Base-by-base conservation (phyloP, 2,329 filamentous ascomycete genomes). In the Ampelomyces quisqualis region DNA sequence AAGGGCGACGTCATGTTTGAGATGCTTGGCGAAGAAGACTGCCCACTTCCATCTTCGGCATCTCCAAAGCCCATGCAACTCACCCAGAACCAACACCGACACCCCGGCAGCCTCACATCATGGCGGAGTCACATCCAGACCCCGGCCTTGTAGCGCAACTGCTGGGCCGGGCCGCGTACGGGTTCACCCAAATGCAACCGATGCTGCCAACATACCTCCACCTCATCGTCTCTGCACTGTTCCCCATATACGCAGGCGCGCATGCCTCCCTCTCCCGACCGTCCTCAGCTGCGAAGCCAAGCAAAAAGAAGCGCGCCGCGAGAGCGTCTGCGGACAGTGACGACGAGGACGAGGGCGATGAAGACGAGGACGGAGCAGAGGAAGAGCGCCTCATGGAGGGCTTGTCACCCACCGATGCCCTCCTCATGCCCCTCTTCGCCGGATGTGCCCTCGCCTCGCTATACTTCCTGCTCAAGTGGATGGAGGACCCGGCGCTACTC, bases 381-480 rank as follows among this genome's bases (percentile, higher is more conserved):
- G 70, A 75, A 7, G 60, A 72, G 11, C 78, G 82, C 46, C 75
- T 75, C 51, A 80, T 85, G 72, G 82, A 86, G 57, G 84, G 85
- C 0, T 70, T 94, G 37, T 77, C 82, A 7, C 82, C 86, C 1
- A 83, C 80, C 0, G 91, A 97, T 67, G 91, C 89, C 33, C 80
- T 97, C 53, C 68, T 94, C 57, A 87, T 96, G 49, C 93, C 91
- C 2, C 55, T 96, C 21, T 74, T 90, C 39, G 90, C 90, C 5
- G 88, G 83, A 2, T 60, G 75, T 7, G 81, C 85, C 1, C 79
- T 97, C 7, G 77, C 82, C 28, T 82, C 82, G 4, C 75, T 97
- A 9, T 97, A 97, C 72, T 84, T 90, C 57, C 75, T 95, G 45
- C 89, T 97, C 62, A 89, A 94, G 65, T 93, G 85, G 79, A 79